Percentiles rank a stretch among this genome's conserved stretches.
Evolutionary conservation across 1,284 basidiomycete genomes (phyloP).

Genomic region (Tylopilus orsonianus): DNA sequence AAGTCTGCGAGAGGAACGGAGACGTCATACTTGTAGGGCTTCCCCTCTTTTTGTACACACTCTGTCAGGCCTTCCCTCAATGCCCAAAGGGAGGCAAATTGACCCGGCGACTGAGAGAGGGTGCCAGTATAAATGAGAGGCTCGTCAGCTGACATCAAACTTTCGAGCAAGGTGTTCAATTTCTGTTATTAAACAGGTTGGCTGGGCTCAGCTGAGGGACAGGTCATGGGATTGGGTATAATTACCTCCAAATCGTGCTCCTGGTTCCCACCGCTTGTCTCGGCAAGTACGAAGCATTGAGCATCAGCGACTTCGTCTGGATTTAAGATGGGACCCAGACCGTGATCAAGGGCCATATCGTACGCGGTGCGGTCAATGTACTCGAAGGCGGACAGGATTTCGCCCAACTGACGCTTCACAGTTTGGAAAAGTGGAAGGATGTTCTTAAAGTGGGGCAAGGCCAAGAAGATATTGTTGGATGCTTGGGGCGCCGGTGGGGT

Average conservation of each 20-base stretch:
- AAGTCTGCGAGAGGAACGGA: slow-evolving; percentile 89
- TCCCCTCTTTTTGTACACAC: slow-evolving; percentile 91
- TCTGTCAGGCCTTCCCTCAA: slow-evolving; percentile 95
- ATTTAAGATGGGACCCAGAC: slow-evolving; percentile 65
- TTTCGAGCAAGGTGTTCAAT: slow-evolving; percentile 81
- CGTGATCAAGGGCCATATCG: slow-evolving; percentile 79
- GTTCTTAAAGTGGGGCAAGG: slow-evolving; percentile 72
- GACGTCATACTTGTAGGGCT: slow-evolving; percentile 97
- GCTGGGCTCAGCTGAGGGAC: slow-evolving; percentile 12
- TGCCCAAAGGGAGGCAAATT: slow-evolving; percentile 90
- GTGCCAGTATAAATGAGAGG: slow-evolving; percentile 89
- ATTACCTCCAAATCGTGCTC: slow-evolving; percentile 94
- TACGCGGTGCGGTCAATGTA: slow-evolving; percentile 92
- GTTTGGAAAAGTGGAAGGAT: slow-evolving; percentile 69
- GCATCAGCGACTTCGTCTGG: slow-evolving; percentile 73
- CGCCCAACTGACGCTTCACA: slow-evolving; percentile 79
- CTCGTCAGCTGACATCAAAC: slow-evolving; percentile 71
- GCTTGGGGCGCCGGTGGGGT: slow-evolving; percentile 89
- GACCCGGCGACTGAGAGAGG: slow-evolving; percentile 88
- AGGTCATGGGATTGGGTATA: slow-evolving; percentile 7
- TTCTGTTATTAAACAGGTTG: slow-evolving; percentile 57
- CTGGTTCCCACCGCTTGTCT: slow-evolving; percentile 92
- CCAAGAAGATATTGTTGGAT: slow-evolving; percentile 78
- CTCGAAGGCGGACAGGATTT: slow-evolving; percentile 98
- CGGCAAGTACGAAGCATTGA: slow-evolving; percentile 89